Percentiles rank a stretch among this genome's conserved stretches.
Conservation (phyloP, 768 basidiomycete species). For the Boletus sp. region DNA sequence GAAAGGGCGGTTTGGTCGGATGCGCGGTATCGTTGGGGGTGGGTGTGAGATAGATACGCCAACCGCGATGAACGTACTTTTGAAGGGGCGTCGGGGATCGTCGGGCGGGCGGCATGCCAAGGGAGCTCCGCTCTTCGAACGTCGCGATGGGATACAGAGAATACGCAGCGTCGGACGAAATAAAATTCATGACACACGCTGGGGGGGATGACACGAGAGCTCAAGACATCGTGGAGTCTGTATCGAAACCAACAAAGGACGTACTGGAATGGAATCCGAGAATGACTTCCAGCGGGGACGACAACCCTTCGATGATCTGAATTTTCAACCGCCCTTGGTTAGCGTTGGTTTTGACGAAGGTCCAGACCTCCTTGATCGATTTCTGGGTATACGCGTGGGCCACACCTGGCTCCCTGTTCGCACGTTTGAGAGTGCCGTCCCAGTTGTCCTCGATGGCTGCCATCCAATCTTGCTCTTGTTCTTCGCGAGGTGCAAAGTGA, state of each 20-base stretch:
- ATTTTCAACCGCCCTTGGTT: constrained; percentile 26
- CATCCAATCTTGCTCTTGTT: constrained; percentile 21
- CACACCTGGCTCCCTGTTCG: rapidly evolving
- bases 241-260: constrained; percentile 9
- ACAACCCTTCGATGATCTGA: constrained; percentile 37
- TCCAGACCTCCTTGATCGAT: constrained; percentile 16
- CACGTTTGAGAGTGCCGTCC: constrained; percentile 17
- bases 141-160: constrained; percentile 43
- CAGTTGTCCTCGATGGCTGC: constrained; percentile 7
- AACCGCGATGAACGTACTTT: constrained; percentile 41
- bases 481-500: constrained; percentile 18
- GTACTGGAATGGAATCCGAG: constrained; percentile 48
- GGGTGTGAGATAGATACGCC: constrained; percentile 9
- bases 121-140: constrained; percentile 33
- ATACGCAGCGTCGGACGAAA: constrained; percentile 41
- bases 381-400: background rate
- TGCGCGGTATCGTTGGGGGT: background rate
- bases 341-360: constrained; percentile 20
- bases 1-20: constrained; percentile 12
- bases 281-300: constrained; percentile 33
- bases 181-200: constrained; percentile 35
- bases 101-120: constrained; percentile 17
- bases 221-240: constrained; percentile 11
- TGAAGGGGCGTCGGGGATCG: constrained; percentile 8
- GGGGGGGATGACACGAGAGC: background rate